Base-by-base conservation (phyloP, 129 eudicot species). In the Heracleum sosnowskyi region DNA sequence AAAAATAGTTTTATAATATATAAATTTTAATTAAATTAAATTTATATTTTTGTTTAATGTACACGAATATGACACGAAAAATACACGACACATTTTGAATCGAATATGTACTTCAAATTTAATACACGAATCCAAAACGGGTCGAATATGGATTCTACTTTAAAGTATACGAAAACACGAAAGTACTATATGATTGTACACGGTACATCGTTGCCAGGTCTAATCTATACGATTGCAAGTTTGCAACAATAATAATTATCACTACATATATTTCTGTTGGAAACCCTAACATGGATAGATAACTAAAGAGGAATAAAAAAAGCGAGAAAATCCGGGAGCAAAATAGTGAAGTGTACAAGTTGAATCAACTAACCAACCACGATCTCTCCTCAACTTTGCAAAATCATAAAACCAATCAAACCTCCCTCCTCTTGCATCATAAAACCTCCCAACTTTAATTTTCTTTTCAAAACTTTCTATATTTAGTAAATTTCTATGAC, bases 381-480 rank as follows among this genome's bases (percentile, higher is more conserved):
- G 49, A 40, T 72, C 35, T 49, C 75, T 39, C 49, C 17, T 18
- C 17, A 8, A 71, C 31, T 37, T 9, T 24, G 10, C 60, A 45
- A 15, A 42, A 2, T 5, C 8, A n/a, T n/a, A n/a, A n/a, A n/a
- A n/a, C n/a, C n/a, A n/a, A 22, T 55, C 26, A 3, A 49, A 49
- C 57, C 24, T 53, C 77, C 15, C 42, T 72, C 71, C 74, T 69
- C 20, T 35, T 70, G 66, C 44, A 44, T 12, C 47, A 12, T 44
- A 44, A 44, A 44, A 0, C 47, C 47, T 11, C 72, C 41, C 80
- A 82, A 79, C 46, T 24, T 37, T 37, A 37, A 24, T 5, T n/a
- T 20, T n/a, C 20, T 80, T 81, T 47, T 83, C 13, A 44, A 74
- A 69, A 78, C 76, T 75, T 72, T 79, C 88, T 82, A 79, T 79